Percentiles rank a stretch among this genome's conserved stretches.
Evolutionary conservation across 371 early-diverging fungal genomes (phyloP).

Genomic region (Batrachochytrium dendrobatidis): DNA sequence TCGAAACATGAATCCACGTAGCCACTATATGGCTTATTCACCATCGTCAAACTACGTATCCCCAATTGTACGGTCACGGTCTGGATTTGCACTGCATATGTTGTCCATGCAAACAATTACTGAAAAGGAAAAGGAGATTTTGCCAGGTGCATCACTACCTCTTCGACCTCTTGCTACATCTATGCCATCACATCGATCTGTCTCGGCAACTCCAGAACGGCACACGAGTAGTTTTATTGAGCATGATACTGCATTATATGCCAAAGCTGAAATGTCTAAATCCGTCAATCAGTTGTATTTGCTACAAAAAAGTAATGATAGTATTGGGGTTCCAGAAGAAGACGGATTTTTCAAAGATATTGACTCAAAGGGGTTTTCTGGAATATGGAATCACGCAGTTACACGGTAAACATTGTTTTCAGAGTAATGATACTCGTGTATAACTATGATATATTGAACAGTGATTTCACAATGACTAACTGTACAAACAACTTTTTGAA

Average conservation of each 20-base stretch:
- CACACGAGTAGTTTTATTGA: no score
- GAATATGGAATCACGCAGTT: slow-evolving; percentile 34
- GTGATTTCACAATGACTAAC: not conserved
- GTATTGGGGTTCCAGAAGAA: not conserved
- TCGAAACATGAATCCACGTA: not conserved
- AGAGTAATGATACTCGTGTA: not conserved
- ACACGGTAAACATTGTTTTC: slow-evolving; percentile 12
- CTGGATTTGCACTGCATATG: not conserved
- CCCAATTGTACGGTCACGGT: not conserved
- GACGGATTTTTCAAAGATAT: slow-evolving; percentile 26
- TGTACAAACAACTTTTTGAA: not conserved
- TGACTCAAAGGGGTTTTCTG: slow-evolving; percentile 23
- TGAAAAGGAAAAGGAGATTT: not conserved
- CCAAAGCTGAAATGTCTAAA: no score
- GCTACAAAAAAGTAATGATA: not conserved
- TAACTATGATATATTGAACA: not conserved
- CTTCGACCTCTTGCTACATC: not conserved
- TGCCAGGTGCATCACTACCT: not conserved
- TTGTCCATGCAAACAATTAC: not conserved
- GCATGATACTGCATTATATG: no score
- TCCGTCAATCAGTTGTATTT: not conserved
- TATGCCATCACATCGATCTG: not conserved
- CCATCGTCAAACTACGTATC: not conserved
- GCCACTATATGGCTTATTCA: not conserved
- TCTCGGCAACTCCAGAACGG: no score